Conservation (phyloP, 1,139 yeast genomes). For the Suhomyces bolitotheri region DNA sequence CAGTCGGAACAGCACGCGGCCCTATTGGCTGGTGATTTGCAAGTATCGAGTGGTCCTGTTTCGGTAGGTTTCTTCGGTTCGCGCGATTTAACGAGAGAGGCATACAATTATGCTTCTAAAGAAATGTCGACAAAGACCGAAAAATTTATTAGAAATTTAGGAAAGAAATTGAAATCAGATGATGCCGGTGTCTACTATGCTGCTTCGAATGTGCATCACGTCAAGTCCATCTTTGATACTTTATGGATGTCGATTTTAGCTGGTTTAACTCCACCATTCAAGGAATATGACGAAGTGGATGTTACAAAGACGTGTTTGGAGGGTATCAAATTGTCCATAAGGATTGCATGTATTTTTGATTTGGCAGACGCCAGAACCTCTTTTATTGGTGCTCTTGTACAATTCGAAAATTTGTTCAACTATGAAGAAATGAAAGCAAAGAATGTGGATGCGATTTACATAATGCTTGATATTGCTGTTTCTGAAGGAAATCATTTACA, state of each 20-base stretch:
- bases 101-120: conserved; percentile 86
- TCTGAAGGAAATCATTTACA: conserved; percentile 73
- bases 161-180: conserved; percentile 44
- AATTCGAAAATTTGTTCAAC: conserved; percentile 79
- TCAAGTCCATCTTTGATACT: conserved; percentile 88
- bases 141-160: conserved; percentile 70
- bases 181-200: conserved; percentile 38
- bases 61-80: conserved; percentile 71
- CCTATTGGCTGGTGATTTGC: conserved; percentile 62
- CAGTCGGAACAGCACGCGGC: conserved; percentile 96
- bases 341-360: conserved; percentile 82
- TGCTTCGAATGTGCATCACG: conserved; percentile 85
- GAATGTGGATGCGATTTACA: conserved; percentile 76
- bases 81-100: conserved; percentile 76
- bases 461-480: conserved; percentile 74
- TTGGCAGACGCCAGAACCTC: conserved; percentile 84
- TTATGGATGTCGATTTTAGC: conserved; percentile 97
- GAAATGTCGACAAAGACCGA: conserved; percentile 92
- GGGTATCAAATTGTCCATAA: conserved; percentile 80
- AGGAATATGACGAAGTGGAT: conserved; percentile 80
- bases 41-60: conserved; percentile 32
- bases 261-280: conserved; percentile 90
- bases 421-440: conserved; percentile 76
- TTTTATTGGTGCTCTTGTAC: conserved; percentile 85
- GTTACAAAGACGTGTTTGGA: conserved; percentile 74